phyloP scores from a whole-genome alignment of 2,329 filamentous ascomycete genomes.

The Tolypocladium tropicale region DNA sequence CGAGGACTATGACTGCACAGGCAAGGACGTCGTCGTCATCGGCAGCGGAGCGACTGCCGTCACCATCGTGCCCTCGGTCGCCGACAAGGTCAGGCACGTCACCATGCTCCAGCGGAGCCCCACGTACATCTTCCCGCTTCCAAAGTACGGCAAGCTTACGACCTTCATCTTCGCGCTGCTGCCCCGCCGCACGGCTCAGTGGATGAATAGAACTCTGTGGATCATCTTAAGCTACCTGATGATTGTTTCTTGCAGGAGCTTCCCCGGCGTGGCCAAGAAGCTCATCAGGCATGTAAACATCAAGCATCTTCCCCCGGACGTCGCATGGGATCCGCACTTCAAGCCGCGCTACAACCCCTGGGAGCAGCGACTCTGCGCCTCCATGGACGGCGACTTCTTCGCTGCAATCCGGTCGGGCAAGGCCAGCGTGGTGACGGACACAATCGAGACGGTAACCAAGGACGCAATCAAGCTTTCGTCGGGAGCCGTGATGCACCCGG shows the following conservation, averaged over 20 bases:
- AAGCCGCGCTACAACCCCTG: slow-evolving; percentile 46
- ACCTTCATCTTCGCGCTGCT: slow-evolving; percentile 27
- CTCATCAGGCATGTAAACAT: slow-evolving; percentile 30
- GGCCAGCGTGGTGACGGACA: slow-evolving; percentile 31
- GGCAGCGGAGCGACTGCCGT: slow-evolving; percentile 60
- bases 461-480: slow-evolving; percentile 31
- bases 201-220: slow-evolving; percentile 36
- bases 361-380: slow-evolving; percentile 60
- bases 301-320: slow-evolving; percentile 34
- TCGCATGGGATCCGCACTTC: slow-evolving; percentile 44
- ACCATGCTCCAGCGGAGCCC: slow-evolving; percentile 64
- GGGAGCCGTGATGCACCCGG: slow-evolving; percentile 37
- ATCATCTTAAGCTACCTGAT: slow-evolving; percentile 29
- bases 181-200: slow-evolving; percentile 30
- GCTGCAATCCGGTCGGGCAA: slow-evolving; percentile 25
- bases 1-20: slow-evolving; percentile 50
- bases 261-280: slow-evolving; percentile 33
- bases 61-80: slow-evolving; percentile 52
- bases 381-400: slow-evolving; percentile 35
- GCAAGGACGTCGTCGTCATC: slow-evolving; percentile 56
- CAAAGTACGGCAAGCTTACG: slow-evolving; percentile 27
- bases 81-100: slow-evolving; percentile 45
- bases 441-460: slow-evolving; percentile 33
- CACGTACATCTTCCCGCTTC: slow-evolving; percentile 45
- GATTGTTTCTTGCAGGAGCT: slow-evolving; percentile 36